A percentile compares a stretch with the other conserved stretches of the same genome.
These are phyloP conservation scores for Casuarina glauca DNA, from an alignment of 306 rosid species.

Conservation along the genomic window DNA sequence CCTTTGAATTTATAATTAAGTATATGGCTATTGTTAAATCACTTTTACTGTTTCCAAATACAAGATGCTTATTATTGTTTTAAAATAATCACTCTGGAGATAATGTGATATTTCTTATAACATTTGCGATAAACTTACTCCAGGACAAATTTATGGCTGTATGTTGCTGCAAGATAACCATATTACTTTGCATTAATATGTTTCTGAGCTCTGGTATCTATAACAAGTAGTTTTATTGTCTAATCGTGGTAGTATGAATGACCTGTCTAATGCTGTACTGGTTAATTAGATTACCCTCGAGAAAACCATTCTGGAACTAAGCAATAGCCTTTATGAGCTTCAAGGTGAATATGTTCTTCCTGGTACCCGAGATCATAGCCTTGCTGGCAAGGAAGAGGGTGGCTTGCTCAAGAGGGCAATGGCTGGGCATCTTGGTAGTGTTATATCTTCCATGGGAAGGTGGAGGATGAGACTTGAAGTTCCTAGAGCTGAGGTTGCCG, in stretches of 20 bases:
- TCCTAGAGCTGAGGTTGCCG: slow-evolving; percentile 82
- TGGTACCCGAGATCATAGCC: slow-evolving; percentile 62
- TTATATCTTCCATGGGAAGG: slow-evolving; percentile 93
- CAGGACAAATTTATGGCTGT: slow-evolving; percentile 1
- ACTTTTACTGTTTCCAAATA: background rate
- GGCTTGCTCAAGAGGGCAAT: slow-evolving; percentile 51
- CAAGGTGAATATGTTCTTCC: slow-evolving; percentile 97
- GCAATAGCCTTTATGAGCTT: slow-evolving; percentile 86
- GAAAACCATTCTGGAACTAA: slow-evolving; percentile 83
- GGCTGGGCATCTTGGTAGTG: slow-evolving; percentile 79
- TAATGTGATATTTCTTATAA: background rate
- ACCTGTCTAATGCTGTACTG: slow-evolving; percentile 16
- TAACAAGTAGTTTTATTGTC: slow-evolving; percentile 2
- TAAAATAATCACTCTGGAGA: background rate
- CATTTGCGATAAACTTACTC: background rate
- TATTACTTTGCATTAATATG: slow-evolving; percentile 1
- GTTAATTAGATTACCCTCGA: slow-evolving; percentile 80
- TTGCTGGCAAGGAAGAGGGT: slow-evolving; percentile 51
- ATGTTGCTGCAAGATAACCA: background rate
- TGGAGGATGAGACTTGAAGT: slow-evolving; percentile 98
- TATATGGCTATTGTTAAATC: background rate
- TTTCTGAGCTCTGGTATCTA: slow-evolving; percentile 3
- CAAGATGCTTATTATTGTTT: background rate
- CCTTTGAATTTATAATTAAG: background rate
- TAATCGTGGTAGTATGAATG: slow-evolving; percentile 12